A percentile compares a stretch with the other conserved stretches of the same genome.
These are phyloP conservation scores for Lachancea lanzarotensis DNA, from an alignment of 805 yeast genomes.

Conservation along the genomic window DNA sequence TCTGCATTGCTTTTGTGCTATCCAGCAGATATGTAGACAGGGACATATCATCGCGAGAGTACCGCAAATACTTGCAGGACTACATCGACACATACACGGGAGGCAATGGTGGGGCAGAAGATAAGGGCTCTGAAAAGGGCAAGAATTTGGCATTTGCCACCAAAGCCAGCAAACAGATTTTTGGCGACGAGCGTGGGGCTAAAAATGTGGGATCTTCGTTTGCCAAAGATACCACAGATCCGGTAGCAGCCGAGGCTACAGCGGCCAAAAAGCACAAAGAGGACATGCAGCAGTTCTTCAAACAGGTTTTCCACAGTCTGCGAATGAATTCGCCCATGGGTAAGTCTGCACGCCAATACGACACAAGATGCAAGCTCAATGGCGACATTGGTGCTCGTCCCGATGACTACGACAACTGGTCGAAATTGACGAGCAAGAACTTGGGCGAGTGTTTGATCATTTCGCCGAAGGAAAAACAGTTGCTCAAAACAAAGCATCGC, in stretches of 20 bases:
- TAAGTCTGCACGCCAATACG: conserved; percentile 5
- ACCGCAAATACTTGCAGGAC: conserved; percentile 13
- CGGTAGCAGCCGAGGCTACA: background rate
- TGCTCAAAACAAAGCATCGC: conserved; percentile 13
- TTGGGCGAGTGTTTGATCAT: conserved; percentile 9
- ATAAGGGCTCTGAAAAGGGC: background rate
- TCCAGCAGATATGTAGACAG: conserved; percentile 13
- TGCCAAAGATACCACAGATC: background rate
- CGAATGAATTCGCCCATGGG: conserved; percentile 6
- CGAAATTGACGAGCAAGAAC: conserved; percentile 9
- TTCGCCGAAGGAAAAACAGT: conserved; percentile 5
- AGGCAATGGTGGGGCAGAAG: background rate
- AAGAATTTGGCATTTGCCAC: background rate
- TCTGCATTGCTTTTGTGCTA: conserved; percentile 11
- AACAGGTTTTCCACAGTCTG: conserved; percentile 14
- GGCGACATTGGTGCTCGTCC: conserved; percentile 12
- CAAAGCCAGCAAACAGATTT: background rate
- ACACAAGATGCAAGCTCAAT: conserved; percentile 7
- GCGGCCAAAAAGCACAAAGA: conserved; percentile 1
- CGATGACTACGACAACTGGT: conserved; percentile 10
- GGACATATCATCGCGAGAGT: conserved; percentile 16
- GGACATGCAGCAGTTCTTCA: conserved; percentile 20
- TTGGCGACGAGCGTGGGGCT: background rate
- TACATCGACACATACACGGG: conserved; percentile 9
- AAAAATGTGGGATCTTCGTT: too few species aligned